Conservation (phyloP, 73 alveolate species). For the Stentor roeselii region DNA sequence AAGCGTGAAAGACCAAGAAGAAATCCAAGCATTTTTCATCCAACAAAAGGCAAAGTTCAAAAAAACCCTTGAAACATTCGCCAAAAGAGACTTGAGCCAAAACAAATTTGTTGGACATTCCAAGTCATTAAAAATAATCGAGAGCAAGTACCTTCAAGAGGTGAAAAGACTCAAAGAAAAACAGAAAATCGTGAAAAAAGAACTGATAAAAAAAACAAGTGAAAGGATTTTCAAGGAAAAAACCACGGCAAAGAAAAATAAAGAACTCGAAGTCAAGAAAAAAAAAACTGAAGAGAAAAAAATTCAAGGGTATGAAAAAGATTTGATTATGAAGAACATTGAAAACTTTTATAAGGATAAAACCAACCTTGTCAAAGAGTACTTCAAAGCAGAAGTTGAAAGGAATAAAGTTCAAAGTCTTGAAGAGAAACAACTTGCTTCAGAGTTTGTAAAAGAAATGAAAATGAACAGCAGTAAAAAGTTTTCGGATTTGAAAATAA, state of each 20-base stretch:
- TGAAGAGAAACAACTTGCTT: neutral
- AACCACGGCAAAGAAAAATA: neutral
- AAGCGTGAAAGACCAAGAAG: neutral
- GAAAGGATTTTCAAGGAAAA: neutral
- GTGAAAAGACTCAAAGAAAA: neutral
- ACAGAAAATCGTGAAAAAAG: neutral
- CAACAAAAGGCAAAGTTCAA: neutral
- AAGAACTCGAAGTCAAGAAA: neutral
- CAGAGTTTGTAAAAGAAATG: neutral
- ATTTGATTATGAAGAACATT: constrained; percentile 4
- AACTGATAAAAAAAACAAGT: neutral
- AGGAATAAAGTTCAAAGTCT: neutral
- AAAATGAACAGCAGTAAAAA: neutral
- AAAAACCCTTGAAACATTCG: neutral
- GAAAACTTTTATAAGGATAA: neutral
- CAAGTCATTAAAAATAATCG: neutral
- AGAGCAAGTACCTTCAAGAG: neutral
- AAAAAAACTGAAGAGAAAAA: neutral
- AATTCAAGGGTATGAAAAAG: constrained; percentile 1
- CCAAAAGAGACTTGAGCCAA: neutral
- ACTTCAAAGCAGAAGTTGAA: neutral
- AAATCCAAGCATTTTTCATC: constrained; percentile 4
- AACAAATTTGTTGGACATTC: neutral
- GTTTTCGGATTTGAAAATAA: neutral
- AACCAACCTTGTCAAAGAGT: neutral